Conservation (phyloP, 768 basidiomycete species). For the Harrya chromipes region DNA sequence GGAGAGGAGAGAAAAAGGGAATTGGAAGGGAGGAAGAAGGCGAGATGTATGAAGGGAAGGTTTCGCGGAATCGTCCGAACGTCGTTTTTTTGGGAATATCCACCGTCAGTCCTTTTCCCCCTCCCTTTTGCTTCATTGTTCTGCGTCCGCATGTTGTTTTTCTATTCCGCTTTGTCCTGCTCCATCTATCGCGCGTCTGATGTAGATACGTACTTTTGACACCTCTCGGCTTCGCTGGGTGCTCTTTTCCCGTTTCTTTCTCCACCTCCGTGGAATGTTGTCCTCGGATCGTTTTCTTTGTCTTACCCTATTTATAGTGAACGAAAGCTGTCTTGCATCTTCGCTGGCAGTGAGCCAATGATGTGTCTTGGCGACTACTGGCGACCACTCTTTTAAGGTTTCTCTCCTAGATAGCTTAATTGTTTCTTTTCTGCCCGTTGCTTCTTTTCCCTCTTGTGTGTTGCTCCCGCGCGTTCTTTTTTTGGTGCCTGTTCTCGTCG, state of each 20-base stretch:
- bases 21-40: not conserved
- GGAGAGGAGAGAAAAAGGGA: slow-evolving; percentile 1
- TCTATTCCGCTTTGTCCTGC: slow-evolving; percentile 6
- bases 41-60: slow-evolving; percentile 6
- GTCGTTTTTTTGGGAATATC: slow-evolving; percentile 8
- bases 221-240: slow-evolving; percentile 4
- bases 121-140: slow-evolving; percentile 2
- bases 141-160: slow-evolving; percentile 2
- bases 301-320: slow-evolving; percentile 25
- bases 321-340: slow-evolving; percentile 23
- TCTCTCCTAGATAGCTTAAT: slow-evolving; percentile 8
- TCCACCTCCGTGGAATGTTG: slow-evolving; percentile 14
- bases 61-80: not conserved
- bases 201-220: slow-evolving; percentile 18
- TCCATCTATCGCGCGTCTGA: slow-evolving; percentile 12
- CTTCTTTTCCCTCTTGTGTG: not conserved
- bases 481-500: not conserved
- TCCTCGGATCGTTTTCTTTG: not conserved
- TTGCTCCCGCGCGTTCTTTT: too few species aligned
- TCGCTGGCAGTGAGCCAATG: too few species aligned
- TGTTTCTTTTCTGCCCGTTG: slow-evolving; percentile 2
- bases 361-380: too few species aligned
- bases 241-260: slow-evolving; percentile 1
- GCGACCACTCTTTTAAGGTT: too few species aligned
- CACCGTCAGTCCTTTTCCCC: slow-evolving; percentile 6